These are phyloP conservation scores for Trichoderma lentiforme DNA, from an alignment of 2,329 filamentous ascomycete species.

Conservation along the genomic window DNA sequence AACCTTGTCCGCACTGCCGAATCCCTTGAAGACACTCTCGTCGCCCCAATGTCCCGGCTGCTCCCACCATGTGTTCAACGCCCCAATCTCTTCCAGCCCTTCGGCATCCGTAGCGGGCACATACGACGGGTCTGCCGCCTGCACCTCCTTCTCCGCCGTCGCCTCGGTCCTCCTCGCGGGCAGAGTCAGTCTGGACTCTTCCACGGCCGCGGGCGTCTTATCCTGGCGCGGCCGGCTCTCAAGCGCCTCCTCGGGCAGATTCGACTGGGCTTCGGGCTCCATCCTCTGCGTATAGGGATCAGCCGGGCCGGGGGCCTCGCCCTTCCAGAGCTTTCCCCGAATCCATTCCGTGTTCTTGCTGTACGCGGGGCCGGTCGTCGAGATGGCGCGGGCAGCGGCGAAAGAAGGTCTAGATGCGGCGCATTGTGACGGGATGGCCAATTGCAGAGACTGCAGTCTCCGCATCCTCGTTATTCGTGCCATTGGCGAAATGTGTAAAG, in stretches of 20 bases:
- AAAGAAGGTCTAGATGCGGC: conserved; percentile 28
- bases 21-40: conserved; percentile 44
- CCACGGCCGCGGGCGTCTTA: conserved; percentile 27
- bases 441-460: conserved; percentile 33
- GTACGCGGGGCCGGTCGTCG: conserved; percentile 33
- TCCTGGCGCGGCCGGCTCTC: conserved; percentile 23
- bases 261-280: conserved; percentile 28
- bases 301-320: conserved; percentile 36
- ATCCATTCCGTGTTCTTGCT: conserved; percentile 38
- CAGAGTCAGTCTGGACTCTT: conserved; percentile 31
- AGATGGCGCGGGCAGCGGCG: conserved; percentile 30
- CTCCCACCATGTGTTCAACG: conserved; percentile 53
- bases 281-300: conserved; percentile 38
- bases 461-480: conserved; percentile 41
- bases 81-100: conserved; percentile 47
- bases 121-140: conserved; percentile 39
- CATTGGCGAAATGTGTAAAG: conserved; percentile 32
- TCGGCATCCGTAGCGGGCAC: conserved; percentile 44
- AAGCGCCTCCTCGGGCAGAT: conserved; percentile 32
- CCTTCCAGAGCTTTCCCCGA: conserved; percentile 41
- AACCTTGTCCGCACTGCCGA: conserved; percentile 40
- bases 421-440: conserved; percentile 25
- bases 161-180: conserved; percentile 36
- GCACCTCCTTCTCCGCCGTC: conserved; percentile 31
- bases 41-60: conserved; percentile 49